Conservation (phyloP, 495 filamentous ascomycete genomes). For the Hypoxylon intermedium region DNA sequence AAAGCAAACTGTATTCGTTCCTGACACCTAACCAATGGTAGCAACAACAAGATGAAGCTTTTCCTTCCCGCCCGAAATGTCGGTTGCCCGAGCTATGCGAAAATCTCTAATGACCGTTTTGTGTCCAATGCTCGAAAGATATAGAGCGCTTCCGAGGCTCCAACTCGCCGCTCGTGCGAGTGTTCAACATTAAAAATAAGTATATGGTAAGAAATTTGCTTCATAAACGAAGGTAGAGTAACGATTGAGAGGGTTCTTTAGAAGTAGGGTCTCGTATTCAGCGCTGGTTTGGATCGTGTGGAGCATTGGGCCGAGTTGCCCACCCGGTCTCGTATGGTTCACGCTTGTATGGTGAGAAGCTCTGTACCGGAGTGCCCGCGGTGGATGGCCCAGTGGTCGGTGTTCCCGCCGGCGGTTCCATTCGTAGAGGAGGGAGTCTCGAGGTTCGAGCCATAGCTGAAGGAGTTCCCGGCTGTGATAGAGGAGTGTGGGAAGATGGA, state of each 20-base stretch:
- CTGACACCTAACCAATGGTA: constrained; percentile 36
- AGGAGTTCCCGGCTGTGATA: constrained; percentile 51
- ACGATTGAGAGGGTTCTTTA: constrained; percentile 7
- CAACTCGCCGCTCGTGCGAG: constrained; percentile 22
- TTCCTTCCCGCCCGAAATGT: constrained; percentile 37
- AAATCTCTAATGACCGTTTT: constrained; percentile 42
- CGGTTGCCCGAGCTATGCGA: constrained; percentile 49
- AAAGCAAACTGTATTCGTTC: constrained; percentile 38
- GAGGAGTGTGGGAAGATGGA: constrained; percentile 40
- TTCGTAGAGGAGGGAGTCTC: constrained; percentile 54
- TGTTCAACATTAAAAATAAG: constrained; percentile 37
- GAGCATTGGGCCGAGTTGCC: constrained; percentile 48
- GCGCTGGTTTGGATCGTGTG: constrained; percentile 37
- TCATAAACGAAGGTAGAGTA: constrained; percentile 37
- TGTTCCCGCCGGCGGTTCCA: constrained; percentile 47
- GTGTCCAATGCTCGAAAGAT: constrained; percentile 39
- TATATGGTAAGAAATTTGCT: constrained; percentile 33
- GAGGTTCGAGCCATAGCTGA: constrained; percentile 46
- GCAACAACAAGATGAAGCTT: constrained; percentile 32
- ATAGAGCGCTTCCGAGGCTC: constrained; percentile 12
- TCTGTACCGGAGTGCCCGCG: constrained; percentile 38
- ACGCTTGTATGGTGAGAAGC: constrained; percentile 42
- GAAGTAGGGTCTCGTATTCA: constrained; percentile 8
- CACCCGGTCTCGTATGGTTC: constrained; percentile 54
- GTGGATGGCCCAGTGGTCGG: constrained; percentile 39